A percentile compares a stretch with the other conserved stretches of the same genome.
phyloP scores from a whole-genome alignment of 306 rosid genomes.

The cucumber (Cucumis sativus) region Cucumber_9930_V3 NC_026659.2:25062001-25062500 shows the following conservation, averaged over 20 bases:
- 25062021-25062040: too few species aligned
- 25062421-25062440: not conserved
- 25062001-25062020: too few species aligned
- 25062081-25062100: too few species aligned
- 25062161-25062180: too few species aligned
- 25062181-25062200: too few species aligned
- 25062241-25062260: not conserved
- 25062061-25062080: too few species aligned
- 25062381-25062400: not conserved
- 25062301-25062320: not conserved
- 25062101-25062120: too few species aligned
- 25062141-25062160: too few species aligned
- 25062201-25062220: too few species aligned
- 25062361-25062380: not conserved
- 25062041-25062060: too few species aligned
- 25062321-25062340: not conserved
- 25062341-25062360: not conserved
- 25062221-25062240: too few species aligned
- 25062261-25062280: not conserved
- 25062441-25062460: not conserved
- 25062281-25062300: not conserved
- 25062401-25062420: not conserved
- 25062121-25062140: too few species aligned
- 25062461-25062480: not conserved
- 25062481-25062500: not conserved